Evolutionary conservation across 2,329 filamentous ascomycete species (phyloP).

Genomic region (Ophiostoma perfectum): DNA sequence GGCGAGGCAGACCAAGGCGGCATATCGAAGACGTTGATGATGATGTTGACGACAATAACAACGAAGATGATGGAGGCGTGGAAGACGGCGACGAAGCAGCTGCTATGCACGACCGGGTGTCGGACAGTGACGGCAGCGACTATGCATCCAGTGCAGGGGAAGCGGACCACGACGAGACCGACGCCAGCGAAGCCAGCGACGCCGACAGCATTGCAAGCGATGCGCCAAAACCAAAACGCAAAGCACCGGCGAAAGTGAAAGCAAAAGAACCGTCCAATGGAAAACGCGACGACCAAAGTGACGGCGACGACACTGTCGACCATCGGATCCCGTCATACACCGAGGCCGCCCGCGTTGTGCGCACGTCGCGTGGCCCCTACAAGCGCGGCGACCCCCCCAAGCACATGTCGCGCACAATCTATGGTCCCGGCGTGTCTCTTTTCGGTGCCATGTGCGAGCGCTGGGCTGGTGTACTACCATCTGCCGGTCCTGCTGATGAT

Average conservation of each 20-base stretch:
- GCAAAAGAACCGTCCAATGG: no score
- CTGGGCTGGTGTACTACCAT: conserved; percentile 3
- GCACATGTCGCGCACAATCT: conserved; percentile 12
- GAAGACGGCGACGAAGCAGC: not conserved
- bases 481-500: not conserved
- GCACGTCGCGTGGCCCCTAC: conserved; percentile 6
- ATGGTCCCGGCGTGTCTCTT: not conserved
- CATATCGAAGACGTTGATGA: not conserved
- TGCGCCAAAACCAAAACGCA: not conserved
- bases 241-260: not conserved
- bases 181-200: conserved; percentile 58
- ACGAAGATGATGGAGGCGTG: conserved; percentile 3
- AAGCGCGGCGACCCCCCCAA: conserved; percentile 11
- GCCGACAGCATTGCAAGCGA: conserved; percentile 73
- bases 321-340: conserved; percentile 11
- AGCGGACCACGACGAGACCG: conserved; percentile 29
- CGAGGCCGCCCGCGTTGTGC: conserved; percentile 6
- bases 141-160: not conserved
- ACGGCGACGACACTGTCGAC: not conserved
- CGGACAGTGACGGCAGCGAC: conserved; percentile 3
- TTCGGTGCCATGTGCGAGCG: not conserved
- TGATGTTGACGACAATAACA: not conserved
- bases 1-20: not conserved
- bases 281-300: not conserved
- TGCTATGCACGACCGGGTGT: not conserved